These are phyloP conservation scores for Mycena rosella DNA, from an alignment of 768 basidiomycete genomes.

Conservation along the genomic window DNA sequence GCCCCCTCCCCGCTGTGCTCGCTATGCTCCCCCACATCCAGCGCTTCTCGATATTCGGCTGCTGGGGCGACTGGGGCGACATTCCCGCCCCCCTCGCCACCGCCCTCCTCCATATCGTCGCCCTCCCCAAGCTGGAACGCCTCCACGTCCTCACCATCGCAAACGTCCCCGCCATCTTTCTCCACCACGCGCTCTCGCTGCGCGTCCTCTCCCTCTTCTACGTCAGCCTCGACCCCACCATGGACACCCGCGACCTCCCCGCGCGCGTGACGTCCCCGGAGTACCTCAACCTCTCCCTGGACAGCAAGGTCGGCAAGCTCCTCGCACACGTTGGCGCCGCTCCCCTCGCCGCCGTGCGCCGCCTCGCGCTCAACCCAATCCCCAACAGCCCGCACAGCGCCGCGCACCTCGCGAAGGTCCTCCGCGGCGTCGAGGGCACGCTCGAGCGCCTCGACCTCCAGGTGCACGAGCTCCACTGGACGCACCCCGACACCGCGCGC, in stretches of 20 bases:
- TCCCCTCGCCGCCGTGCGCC: constrained; percentile 12
- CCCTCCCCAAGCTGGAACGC: constrained; percentile 8
- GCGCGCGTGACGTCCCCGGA: background rate
- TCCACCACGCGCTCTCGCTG: constrained; percentile 10
- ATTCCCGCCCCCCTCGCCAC: background rate
- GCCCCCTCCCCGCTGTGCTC: constrained; percentile 24
- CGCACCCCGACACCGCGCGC: constrained; percentile 9
- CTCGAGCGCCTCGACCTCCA: constrained; percentile 30
- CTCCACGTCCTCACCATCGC: constrained; percentile 27
- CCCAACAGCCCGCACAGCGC: constrained; percentile 16
- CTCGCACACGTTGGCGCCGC: constrained; percentile 7
- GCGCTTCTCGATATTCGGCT: constrained; percentile 22
- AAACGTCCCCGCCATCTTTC: constrained; percentile 18
- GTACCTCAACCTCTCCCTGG: constrained; percentile 28
- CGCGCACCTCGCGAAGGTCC: constrained; percentile 1
- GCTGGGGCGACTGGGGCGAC: constrained; percentile 31
- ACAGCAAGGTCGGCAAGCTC: constrained; percentile 22
- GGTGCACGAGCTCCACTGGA: constrained; percentile 19
- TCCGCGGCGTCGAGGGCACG: constrained; percentile 16
- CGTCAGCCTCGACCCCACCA: constrained; percentile 2
- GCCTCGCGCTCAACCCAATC: constrained; percentile 27
- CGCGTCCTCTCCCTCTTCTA: constrained; percentile 26
- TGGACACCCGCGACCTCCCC: background rate
- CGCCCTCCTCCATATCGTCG: background rate
- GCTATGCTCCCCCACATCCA: constrained; percentile 11